Conservation (phyloP, 257 asterid species). For the Paulownia fortunei region DNA sequence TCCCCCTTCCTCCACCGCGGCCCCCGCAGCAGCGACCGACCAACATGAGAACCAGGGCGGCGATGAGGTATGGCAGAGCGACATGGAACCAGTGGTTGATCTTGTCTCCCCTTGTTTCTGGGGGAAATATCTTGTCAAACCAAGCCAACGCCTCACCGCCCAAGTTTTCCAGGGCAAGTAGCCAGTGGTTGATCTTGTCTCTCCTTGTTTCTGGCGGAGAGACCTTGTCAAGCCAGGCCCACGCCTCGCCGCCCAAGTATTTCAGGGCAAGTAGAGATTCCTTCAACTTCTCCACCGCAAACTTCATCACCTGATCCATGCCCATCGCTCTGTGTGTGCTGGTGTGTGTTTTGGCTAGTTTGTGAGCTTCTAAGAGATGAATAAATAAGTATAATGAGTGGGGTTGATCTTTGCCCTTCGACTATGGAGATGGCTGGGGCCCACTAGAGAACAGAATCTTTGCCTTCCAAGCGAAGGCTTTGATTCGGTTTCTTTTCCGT, state of each 20-base stretch:
- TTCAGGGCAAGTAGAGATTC: slow-evolving; percentile 26
- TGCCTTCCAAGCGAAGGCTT: too few relatives aligned
- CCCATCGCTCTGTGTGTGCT: slow-evolving; percentile 25
- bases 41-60: slow-evolving; percentile 27
- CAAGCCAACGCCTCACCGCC: slow-evolving; percentile 29
- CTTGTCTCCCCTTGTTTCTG: slow-evolving; percentile 44
- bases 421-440: too few relatives aligned
- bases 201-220: slow-evolving; percentile 51
- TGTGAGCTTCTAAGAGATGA: neutral
- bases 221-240: slow-evolving; percentile 42
- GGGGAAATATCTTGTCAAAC: slow-evolving; percentile 40
- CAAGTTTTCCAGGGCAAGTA: slow-evolving; percentile 11
- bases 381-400: too few relatives aligned
- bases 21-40: slow-evolving; percentile 30
- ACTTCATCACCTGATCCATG: slow-evolving; percentile 31
- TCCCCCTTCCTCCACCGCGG: slow-evolving; percentile 17
- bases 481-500: too few relatives aligned
- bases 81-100: slow-evolving; percentile 28
- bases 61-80: slow-evolving; percentile 32
- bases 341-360: neutral
- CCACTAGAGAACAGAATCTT: too few relatives aligned
- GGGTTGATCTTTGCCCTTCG: too few relatives aligned
- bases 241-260: slow-evolving; percentile 23
- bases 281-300: slow-evolving; percentile 38
- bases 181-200: slow-evolving; percentile 37